Percentiles rank a stretch among this genome's conserved stretches.
These are phyloP conservation scores for Pseudocercospora eumusae DNA, from an alignment of 2,329 filamentous ascomycete species.

Conservation along the genomic window DNA sequence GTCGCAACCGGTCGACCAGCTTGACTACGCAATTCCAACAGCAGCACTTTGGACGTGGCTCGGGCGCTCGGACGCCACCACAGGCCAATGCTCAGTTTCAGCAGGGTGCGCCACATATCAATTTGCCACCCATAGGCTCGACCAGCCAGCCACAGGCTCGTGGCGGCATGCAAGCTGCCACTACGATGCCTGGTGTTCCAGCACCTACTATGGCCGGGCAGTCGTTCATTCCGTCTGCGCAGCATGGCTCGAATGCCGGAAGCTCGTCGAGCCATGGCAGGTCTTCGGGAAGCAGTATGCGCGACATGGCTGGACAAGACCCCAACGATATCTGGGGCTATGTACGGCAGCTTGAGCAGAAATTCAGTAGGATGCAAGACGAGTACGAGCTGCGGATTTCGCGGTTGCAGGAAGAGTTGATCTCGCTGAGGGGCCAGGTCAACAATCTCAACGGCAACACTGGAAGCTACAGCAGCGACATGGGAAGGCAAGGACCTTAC, in stretches of 20 bases:
- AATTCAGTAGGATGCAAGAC: conserved; percentile 50
- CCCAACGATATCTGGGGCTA: conserved; percentile 66
- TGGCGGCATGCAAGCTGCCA: conserved; percentile 21
- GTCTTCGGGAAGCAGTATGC: conserved; percentile 61
- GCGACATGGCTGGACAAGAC: conserved; percentile 65
- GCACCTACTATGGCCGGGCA: conserved; percentile 44
- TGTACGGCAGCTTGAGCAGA: conserved; percentile 67
- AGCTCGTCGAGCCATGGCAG: conserved; percentile 56
- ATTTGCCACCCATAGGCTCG: conserved; percentile 45
- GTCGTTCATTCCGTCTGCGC: conserved; percentile 16
- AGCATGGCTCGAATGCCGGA: conserved; percentile 49
- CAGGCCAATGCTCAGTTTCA: conserved; percentile 46
- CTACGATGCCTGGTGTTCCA: conserved; percentile 26
- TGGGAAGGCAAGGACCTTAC: conserved; percentile 28
- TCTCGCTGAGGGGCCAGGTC: conserved; percentile 36
- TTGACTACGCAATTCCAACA: conserved; percentile 66
- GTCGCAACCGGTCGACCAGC: conserved; percentile 66
- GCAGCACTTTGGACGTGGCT: conserved; percentile 61
- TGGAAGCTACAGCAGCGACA: conserved; percentile 38
- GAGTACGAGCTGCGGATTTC: conserved; percentile 51
- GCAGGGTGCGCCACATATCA: conserved; percentile 32
- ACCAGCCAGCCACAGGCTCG: conserved; percentile 31
- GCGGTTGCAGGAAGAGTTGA: conserved; percentile 49
- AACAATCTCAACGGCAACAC: conserved; percentile 31
- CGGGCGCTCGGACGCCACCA: conserved; percentile 57